phyloP scores from a whole-genome alignment of 1,284 basidiomycete species.

The Vanrija humicola region DNA sequence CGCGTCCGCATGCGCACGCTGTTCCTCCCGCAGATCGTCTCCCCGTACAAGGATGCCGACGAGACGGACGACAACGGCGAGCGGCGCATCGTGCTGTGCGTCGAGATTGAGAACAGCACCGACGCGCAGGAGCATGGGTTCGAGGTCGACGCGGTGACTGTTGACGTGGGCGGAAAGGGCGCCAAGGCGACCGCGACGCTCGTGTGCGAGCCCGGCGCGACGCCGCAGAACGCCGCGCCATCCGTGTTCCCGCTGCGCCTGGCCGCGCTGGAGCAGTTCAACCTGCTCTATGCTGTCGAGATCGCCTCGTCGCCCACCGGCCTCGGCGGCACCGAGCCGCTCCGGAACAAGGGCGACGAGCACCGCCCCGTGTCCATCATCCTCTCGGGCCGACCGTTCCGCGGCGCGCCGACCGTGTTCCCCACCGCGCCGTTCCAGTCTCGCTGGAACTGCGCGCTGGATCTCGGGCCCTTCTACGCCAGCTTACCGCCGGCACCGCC shows the following conservation, averaged over 20 bases:
- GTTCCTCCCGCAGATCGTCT: slow-evolving; percentile 64
- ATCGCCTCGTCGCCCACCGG: slow-evolving; percentile 22
- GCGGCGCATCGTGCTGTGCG: slow-evolving; percentile 74
- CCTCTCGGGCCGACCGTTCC: slow-evolving; percentile 63
- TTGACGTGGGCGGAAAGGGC: slow-evolving; percentile 69
- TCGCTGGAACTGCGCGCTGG: slow-evolving; percentile 80
- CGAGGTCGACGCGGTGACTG: slow-evolving; percentile 65
- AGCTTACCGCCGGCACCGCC: slow-evolving; percentile 20
- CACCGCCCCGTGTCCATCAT: slow-evolving; percentile 72
- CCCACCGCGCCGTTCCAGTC: slow-evolving; percentile 72
- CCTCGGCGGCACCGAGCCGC: slow-evolving; percentile 8
- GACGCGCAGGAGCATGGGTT: slow-evolving; percentile 58
- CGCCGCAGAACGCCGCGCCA: slow-evolving; percentile 17
- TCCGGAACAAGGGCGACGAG: slow-evolving; percentile 51
- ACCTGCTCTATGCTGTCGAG: slow-evolving; percentile 76
- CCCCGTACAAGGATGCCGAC: slow-evolving; percentile 52
- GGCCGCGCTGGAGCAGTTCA: slow-evolving; percentile 69
- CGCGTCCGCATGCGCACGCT: slow-evolving; percentile 82
- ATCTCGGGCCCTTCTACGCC: slow-evolving; percentile 56
- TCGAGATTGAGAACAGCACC: slow-evolving; percentile 65
- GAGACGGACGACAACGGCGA: slow-evolving; percentile 69
- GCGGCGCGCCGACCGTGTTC: background rate
- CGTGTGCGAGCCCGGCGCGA: slow-evolving; percentile 46
- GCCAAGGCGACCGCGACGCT: slow-evolving; percentile 57
- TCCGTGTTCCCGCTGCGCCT: slow-evolving; percentile 64